Conservation (phyloP, 1,284 basidiomycete species). For the Rhodotorula sp. region DNA sequence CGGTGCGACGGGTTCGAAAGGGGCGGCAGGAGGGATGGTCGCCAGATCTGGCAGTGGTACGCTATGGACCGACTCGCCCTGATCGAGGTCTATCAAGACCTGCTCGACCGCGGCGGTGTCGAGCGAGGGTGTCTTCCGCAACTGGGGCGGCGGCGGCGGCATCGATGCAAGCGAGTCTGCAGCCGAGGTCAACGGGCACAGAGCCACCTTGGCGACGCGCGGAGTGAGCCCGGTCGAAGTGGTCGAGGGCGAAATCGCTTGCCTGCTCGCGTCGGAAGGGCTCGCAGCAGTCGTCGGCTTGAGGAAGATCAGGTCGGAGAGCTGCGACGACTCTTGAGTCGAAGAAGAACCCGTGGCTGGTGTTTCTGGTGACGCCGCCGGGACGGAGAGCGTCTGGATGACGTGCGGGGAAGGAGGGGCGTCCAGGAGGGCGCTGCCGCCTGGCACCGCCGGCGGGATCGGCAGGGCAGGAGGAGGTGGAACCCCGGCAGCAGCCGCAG, state of each 20-base stretch:
- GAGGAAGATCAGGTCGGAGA: background rate
- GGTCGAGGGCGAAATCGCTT: background rate
- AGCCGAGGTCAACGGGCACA: background rate
- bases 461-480: background rate
- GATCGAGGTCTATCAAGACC: conserved; percentile 15
- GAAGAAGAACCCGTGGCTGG: no score
- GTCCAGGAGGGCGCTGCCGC: background rate
- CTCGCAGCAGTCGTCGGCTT: background rate
- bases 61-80: conserved; percentile 8
- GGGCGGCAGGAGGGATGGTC: no score
- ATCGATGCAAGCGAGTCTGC: no score
- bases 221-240: conserved; percentile 6
- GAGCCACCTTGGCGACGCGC: conserved; percentile 11
- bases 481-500: background rate
- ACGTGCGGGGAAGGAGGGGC: background rate
- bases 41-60: background rate
- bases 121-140: background rate
- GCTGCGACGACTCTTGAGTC: background rate
- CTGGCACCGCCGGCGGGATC: background rate
- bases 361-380: no score
- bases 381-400: background rate
- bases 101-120: background rate
- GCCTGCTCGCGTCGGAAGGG: background rate
- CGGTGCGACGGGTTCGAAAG: background rate
- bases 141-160: background rate